Evolutionary conservation across 495 filamentous ascomycete species (phyloP).

Genomic region (Chaetomidium leptoderma): DNA sequence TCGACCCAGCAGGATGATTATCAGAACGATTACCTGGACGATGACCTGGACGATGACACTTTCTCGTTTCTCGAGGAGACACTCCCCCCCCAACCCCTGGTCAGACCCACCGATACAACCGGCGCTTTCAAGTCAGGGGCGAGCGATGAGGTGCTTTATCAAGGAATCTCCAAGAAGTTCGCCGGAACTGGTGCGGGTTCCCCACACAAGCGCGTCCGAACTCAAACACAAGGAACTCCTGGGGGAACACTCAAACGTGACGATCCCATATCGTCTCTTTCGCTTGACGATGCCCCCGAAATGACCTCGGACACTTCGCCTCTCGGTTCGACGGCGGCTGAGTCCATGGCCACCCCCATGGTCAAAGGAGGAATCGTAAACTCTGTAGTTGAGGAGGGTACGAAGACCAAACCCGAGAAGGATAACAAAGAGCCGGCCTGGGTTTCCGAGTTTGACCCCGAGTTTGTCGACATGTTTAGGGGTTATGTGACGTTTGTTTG

Average conservation of each 20-base stretch:
- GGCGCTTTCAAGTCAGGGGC: slow-evolving; percentile 13
- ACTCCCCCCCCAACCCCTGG: no score
- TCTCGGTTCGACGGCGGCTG: slow-evolving; percentile 10
- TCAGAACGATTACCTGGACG: slow-evolving; percentile 1
- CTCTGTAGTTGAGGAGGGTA: background rate
- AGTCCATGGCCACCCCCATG: background rate
- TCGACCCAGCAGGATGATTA: background rate
- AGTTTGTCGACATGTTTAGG: slow-evolving; percentile 45
- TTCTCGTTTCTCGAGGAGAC: background rate
- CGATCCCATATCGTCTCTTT: background rate
- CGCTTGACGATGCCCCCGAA: background rate
- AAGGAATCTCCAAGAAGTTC: slow-evolving; percentile 11
- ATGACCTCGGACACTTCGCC: background rate
- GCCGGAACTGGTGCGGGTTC: background rate
- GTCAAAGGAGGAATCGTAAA: background rate
- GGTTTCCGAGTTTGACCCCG: slow-evolving; percentile 47
- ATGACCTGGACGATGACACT: slow-evolving; percentile 13
- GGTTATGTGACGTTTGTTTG: slow-evolving; percentile 49
- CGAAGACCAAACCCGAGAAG: slow-evolving; percentile 8
- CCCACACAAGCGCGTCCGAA: background rate
- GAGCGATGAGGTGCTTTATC: slow-evolving; percentile 16
- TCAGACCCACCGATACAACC: background rate
- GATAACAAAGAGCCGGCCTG: slow-evolving; percentile 38
- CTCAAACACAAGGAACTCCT: background rate
- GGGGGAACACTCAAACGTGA: slow-evolving; percentile 6